Conservation (phyloP, 345 rosid genomes). For the Passiflora organensis region DNA sequence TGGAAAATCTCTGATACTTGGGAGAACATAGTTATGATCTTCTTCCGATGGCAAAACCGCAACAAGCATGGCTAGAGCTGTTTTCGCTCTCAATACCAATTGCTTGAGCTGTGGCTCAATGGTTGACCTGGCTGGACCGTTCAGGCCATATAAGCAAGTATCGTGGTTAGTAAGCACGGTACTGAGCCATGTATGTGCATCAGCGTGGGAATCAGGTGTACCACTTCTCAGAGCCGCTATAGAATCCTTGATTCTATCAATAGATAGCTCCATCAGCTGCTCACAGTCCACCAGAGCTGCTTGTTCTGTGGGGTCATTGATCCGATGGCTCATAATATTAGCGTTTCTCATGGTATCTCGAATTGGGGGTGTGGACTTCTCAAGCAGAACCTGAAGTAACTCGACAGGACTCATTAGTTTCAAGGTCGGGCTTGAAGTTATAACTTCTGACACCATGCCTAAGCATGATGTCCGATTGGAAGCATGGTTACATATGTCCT, state of each 20-base stretch:
- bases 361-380: conserved; percentile 25
- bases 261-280: conserved; percentile 55
- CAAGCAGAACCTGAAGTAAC: conserved; percentile 31
- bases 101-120: conserved; percentile 12
- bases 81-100: conserved; percentile 7
- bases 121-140: conserved; percentile 1
- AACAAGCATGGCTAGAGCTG: conserved; percentile 12
- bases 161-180: conserved; percentile 19
- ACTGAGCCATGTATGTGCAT: conserved; percentile 19
- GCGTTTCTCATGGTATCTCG: conserved; percentile 19
- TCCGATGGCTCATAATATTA: conserved; percentile 9
- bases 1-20: conserved; percentile 13
- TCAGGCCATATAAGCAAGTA: conserved; percentile 16
- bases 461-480: conserved; percentile 26
- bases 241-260: conserved; percentile 28
- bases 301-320: conserved; percentile 36
- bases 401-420: conserved; percentile 15
- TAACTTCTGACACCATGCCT: conserved; percentile 35
- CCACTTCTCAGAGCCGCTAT: conserved; percentile 4
- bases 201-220: not conserved
- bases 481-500: not conserved
- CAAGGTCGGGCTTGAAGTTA: conserved; percentile 10
- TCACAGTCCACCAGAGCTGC: conserved; percentile 43
- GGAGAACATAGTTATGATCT: not conserved
- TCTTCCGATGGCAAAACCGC: conserved; percentile 3